Conservation (phyloP, 2,329 filamentous ascomycete genomes). For the Gaeumannomyces sp. region DNA sequence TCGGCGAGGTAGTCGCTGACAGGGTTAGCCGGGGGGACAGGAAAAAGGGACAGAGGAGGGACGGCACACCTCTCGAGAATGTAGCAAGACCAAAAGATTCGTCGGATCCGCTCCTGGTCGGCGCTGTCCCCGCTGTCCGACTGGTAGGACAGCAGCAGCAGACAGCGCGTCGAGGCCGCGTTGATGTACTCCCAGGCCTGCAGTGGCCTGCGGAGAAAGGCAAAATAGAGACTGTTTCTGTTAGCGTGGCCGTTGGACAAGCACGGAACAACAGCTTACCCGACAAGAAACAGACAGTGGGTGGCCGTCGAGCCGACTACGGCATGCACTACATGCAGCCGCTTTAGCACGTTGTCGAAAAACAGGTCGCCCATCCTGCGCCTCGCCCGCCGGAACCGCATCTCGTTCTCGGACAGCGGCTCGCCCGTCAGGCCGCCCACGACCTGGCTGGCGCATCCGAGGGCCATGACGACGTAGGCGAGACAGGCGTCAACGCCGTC, state of each 20-base stretch:
- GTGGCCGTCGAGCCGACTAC: conserved; percentile 39
- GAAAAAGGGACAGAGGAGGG: neutral
- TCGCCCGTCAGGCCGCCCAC: conserved; percentile 4
- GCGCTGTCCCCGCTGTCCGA: conserved; percentile 21
- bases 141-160: conserved; percentile 40
- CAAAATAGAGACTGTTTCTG: conserved; percentile 37
- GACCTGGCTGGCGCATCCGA: conserved; percentile 15
- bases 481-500: conserved; percentile 21
- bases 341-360: conserved; percentile 40
- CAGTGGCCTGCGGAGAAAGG: conserved; percentile 41
- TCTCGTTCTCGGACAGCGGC: conserved; percentile 4
- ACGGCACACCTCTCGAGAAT: conserved; percentile 43
- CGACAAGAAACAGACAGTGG: conserved; percentile 44
- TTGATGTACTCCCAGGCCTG: conserved; percentile 48
- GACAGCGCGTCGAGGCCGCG: conserved; percentile 42
- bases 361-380: conserved; percentile 31
- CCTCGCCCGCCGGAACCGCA: conserved; percentile 5
- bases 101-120: conserved; percentile 39
- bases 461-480: conserved; percentile 16
- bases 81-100: conserved; percentile 51
- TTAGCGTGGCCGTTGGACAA: neutral
- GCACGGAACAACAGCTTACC: conserved; percentile 27
- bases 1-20: conserved; percentile 46
- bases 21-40: neutral
- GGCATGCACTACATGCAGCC: conserved; percentile 38